These are phyloP conservation scores for Chromosphaera perkinsii DNA, from an alignment of 208 protist species.

Conservation along the genomic window DNA sequence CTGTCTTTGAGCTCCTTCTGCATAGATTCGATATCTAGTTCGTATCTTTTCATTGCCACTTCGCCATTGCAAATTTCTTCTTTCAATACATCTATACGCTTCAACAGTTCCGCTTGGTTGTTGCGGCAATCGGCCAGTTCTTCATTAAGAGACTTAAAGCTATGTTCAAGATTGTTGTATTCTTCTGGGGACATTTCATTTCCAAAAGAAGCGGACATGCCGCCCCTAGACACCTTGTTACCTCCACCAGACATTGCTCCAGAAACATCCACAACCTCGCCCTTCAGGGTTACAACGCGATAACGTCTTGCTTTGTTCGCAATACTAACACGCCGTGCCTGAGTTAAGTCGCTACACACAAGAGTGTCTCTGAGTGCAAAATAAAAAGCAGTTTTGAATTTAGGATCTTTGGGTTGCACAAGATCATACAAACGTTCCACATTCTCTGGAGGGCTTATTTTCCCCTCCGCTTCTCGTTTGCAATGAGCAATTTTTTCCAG, in stretches of 20 bases:
- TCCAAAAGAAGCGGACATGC: no score
- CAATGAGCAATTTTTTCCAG: conserved; percentile 75
- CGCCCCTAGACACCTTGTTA: no score
- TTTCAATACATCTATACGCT: no score
- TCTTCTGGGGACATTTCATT: no score
- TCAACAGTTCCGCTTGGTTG: no score
- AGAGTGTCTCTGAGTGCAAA: conserved; percentile 91
- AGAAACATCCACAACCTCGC: conserved; percentile 88
- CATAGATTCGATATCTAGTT: no score
- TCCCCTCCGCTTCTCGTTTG: conserved; percentile 51
- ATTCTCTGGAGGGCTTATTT: conserved; percentile 46
- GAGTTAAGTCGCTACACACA: conserved; percentile 66
- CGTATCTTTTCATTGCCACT: no score
- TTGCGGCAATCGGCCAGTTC: no score
- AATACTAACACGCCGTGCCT: conserved; percentile 80
- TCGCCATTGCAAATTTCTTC: no score
- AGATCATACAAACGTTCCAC: conserved; percentile 81
- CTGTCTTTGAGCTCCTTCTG: no score
- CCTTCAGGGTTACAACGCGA: conserved; percentile 91
- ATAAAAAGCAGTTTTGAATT: conserved; percentile 87
- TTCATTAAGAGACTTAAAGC: no score
- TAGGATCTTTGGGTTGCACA: conserved; percentile 71
- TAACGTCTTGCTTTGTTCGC: conserved; percentile 50
- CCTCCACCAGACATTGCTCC: conserved; percentile 98
- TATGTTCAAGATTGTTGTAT: no score